These are phyloP conservation scores for Quercus dentata DNA, from an alignment of 306 rosid species.

Conservation along the genomic window DNA sequence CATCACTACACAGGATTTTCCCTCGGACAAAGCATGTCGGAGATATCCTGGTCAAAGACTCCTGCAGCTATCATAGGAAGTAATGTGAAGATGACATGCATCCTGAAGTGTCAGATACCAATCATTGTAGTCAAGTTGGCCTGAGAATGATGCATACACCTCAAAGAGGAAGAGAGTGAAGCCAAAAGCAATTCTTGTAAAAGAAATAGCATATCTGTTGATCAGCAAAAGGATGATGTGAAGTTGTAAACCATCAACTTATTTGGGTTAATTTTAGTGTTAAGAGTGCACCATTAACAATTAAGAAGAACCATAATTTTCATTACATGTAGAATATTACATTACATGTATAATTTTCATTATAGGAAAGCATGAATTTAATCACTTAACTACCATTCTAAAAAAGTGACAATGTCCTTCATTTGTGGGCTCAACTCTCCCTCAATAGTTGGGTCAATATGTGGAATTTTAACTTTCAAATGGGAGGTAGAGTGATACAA, in stretches of 20 bases:
- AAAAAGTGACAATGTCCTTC: too few relatives aligned
- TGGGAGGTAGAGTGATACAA: too few relatives aligned
- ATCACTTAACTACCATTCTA: too few relatives aligned
- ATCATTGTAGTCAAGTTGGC: slow-evolving; percentile 80
- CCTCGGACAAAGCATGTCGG: slow-evolving; percentile 71
- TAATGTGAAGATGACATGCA: slow-evolving; percentile 77
- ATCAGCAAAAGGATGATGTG: slow-evolving; percentile 11
- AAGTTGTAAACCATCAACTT: slow-evolving; percentile 15
- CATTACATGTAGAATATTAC: too few relatives aligned
- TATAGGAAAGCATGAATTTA: too few relatives aligned
- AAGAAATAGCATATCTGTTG: slow-evolving; percentile 93
- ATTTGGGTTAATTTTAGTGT: not conserved
- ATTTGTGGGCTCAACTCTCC: too few relatives aligned
- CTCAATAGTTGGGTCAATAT: too few relatives aligned
- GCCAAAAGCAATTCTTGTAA: slow-evolving; percentile 93
- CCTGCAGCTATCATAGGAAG: slow-evolving; percentile 97
- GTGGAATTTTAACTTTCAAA: too few relatives aligned
- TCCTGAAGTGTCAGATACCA: slow-evolving; percentile 83
- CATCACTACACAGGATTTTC: slow-evolving; percentile 22
- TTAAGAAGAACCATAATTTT: not conserved
- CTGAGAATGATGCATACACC: slow-evolving; percentile 44
- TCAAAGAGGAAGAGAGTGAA: slow-evolving; percentile 73
- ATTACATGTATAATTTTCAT: too few relatives aligned
- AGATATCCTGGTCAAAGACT: slow-evolving; percentile 87
- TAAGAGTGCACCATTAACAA: not conserved